Evolutionary conservation across 768 basidiomycete species (phyloP).

Genomic region (Russula sp.): DNA sequence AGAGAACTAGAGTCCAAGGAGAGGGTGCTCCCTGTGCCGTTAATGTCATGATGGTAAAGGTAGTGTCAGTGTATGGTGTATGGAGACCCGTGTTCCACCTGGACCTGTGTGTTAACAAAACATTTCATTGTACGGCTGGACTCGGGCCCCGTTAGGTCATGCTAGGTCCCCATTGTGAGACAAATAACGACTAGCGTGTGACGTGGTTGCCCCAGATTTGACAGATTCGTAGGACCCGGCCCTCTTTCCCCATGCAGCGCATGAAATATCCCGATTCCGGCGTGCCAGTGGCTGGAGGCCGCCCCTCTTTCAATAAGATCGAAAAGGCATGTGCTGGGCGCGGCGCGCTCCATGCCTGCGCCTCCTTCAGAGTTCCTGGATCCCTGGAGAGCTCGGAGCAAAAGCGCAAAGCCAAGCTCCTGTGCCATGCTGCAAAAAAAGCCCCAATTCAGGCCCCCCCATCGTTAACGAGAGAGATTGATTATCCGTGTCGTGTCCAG

Average conservation of each 20-base stretch:
- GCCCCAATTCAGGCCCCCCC: background rate
- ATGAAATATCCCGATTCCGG: background rate
- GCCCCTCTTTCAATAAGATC: background rate
- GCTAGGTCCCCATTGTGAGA: slow-evolving; percentile 1
- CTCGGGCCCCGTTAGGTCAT: slow-evolving; percentile 1
- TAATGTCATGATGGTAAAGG: slow-evolving; percentile 14
- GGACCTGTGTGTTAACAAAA: background rate
- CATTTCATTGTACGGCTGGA: slow-evolving; percentile 1
- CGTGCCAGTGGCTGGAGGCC: slow-evolving; percentile 4
- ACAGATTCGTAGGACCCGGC: slow-evolving; percentile 11
- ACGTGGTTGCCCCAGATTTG: slow-evolving; percentile 18
- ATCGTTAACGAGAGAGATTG: background rate
- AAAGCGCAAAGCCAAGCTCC: background rate
- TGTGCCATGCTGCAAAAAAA: background rate
- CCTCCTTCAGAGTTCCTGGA: background rate
- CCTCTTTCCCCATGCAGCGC: slow-evolving; percentile 19
- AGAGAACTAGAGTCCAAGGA: slow-evolving; percentile 18
- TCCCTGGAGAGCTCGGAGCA: background rate
- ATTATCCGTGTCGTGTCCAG: background rate
- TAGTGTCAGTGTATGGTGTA: slow-evolving; percentile 8
- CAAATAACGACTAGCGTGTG: slow-evolving; percentile 11
- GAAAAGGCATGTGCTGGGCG: background rate
- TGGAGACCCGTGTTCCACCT: background rate
- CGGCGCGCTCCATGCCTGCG: slow-evolving; percentile 1
- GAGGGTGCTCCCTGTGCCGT: slow-evolving; percentile 20